These are phyloP conservation scores for Pyrenophora tritici-repentis DNA, from an alignment of 2,329 filamentous ascomycete genomes.

Conservation along the genomic window DNA sequence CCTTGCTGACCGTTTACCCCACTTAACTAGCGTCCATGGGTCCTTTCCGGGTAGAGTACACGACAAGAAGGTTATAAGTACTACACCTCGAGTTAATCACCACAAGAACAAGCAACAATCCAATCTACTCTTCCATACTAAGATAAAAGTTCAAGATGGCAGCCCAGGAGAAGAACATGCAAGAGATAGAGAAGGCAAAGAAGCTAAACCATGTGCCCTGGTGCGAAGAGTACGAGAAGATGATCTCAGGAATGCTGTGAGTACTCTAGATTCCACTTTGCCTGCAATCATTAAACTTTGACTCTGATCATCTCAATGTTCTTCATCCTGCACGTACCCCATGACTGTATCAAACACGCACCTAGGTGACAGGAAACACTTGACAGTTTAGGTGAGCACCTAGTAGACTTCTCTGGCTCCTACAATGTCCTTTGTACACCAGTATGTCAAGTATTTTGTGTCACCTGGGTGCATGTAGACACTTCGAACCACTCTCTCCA, in stretches of 20 bases:
- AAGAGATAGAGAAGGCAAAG: constrained; percentile 54
- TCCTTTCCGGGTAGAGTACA: constrained; percentile 1
- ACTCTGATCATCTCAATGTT: too few relatives aligned
- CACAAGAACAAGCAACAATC: neutral
- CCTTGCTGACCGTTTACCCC: constrained; percentile 13
- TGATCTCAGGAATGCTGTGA: constrained; percentile 67
- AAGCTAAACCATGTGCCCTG: constrained; percentile 59
- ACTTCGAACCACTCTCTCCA: neutral
- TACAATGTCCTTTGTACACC: too few relatives aligned
- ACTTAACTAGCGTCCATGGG: constrained; percentile 22
- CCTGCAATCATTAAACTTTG: neutral
- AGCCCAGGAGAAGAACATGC: constrained; percentile 49
- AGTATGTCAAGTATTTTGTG: too few relatives aligned
- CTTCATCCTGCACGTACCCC: too few relatives aligned
- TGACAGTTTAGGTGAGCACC: too few relatives aligned
- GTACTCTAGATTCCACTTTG: constrained; percentile 17
- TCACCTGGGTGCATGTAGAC: too few relatives aligned
- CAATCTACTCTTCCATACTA: neutral
- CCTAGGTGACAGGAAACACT: too few relatives aligned
- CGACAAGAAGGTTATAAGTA: neutral
- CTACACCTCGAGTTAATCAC: neutral
- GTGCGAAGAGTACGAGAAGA: constrained; percentile 66
- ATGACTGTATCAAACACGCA: too few relatives aligned
- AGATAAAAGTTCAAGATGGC: constrained; percentile 36
- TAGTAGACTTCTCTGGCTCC: too few relatives aligned